Percentiles rank a stretch among this genome's conserved stretches.
These are phyloP conservation scores for Urtica urens DNA, from an alignment of 306 rosid species.

Conservation along the genomic window DNA sequence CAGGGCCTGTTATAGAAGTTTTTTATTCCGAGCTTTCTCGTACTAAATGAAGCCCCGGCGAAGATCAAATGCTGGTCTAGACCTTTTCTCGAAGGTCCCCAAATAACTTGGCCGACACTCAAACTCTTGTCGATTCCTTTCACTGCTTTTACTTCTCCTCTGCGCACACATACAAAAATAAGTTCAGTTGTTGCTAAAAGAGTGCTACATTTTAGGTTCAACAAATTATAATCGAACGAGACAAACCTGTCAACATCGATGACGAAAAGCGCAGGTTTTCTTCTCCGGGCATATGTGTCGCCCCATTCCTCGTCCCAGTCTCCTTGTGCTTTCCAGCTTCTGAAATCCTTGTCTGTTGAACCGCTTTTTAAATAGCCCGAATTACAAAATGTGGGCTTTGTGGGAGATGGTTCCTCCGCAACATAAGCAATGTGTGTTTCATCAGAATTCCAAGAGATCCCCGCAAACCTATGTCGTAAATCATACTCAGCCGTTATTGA, in stretches of 20 bases:
- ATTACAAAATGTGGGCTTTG: slow-evolving; percentile 50
- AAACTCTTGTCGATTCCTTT: slow-evolving; percentile 53
- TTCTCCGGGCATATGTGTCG: slow-evolving; percentile 69
- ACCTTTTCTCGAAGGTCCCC: slow-evolving; percentile 52
- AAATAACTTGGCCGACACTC: slow-evolving; percentile 81
- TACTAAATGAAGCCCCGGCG: slow-evolving; percentile 60
- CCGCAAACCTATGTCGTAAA: slow-evolving; percentile 57
- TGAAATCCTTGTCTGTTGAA: slow-evolving; percentile 33
- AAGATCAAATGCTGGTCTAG: slow-evolving; percentile 49
- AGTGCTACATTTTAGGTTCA: too few relatives aligned
- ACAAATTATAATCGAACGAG: neutral
- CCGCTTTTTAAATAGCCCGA: slow-evolving; percentile 41
- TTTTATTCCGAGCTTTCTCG: slow-evolving; percentile 76
- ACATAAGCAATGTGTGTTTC: slow-evolving; percentile 63
- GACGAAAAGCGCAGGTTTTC: slow-evolving; percentile 63
- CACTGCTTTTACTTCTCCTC: slow-evolving; percentile 59
- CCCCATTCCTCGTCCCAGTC: slow-evolving; percentile 85
- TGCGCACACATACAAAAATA: slow-evolving; percentile 19
- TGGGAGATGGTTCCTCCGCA: slow-evolving; percentile 66
- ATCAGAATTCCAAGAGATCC: slow-evolving; percentile 68
- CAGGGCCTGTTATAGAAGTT: slow-evolving; percentile 77
- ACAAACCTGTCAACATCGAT: slow-evolving; percentile 44
- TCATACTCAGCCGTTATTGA: too few relatives aligned
- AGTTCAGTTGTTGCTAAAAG: neutral
- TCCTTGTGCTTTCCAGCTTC: slow-evolving; percentile 76